Evolutionary conservation across 192 early-diverging fungal species (phyloP).

Genomic region (Cetraspora pellucida): DNA sequence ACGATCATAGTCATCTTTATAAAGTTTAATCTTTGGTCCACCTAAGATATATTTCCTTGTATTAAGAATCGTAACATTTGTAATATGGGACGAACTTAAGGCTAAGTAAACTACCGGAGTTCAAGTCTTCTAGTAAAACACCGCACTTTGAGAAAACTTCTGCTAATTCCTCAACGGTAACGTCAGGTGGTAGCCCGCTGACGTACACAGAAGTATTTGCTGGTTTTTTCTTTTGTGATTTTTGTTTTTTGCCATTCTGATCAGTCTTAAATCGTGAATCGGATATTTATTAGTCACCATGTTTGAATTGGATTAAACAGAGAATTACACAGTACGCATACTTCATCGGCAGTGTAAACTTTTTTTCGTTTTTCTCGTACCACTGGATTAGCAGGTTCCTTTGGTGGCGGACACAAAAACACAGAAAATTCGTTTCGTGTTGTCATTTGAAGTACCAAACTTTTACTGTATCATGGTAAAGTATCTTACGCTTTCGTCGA

Average conservation of each 20-base stretch:
- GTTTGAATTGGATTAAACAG: background rate
- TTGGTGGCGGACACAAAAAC: conserved; percentile 16
- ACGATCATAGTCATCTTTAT: conserved; percentile 65
- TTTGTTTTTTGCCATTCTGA: conserved; percentile 54
- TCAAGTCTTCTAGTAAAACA: conserved; percentile 74
- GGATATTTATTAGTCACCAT: background rate
- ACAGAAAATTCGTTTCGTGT: conserved; percentile 4
- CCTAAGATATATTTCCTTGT: conserved; percentile 49
- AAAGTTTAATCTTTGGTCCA: conserved; percentile 88
- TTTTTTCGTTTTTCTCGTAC: conserved; percentile 54
- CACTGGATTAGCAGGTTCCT: conserved; percentile 41
- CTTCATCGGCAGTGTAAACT: conserved; percentile 52
- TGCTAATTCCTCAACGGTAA: conserved; percentile 77
- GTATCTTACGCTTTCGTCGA: conserved; percentile 52
- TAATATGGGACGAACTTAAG: background rate
- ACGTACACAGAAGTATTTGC: conserved; percentile 86
- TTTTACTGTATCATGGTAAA: conserved; percentile 6
- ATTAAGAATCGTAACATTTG: background rate
- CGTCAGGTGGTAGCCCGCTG: conserved; percentile 78
- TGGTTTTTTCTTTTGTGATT: conserved; percentile 51
- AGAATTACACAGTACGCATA: conserved; percentile 24
- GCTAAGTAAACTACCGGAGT: background rate
- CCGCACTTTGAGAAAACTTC: conserved; percentile 77
- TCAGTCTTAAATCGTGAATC: conserved; percentile 21
- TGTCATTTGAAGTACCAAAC: background rate